Evolutionary conservation across 108 stramenopile genomes (phyloP), one percentile per base, ranked within the genome.

Genomic region (Fragilaria crotonensis): DNA sequence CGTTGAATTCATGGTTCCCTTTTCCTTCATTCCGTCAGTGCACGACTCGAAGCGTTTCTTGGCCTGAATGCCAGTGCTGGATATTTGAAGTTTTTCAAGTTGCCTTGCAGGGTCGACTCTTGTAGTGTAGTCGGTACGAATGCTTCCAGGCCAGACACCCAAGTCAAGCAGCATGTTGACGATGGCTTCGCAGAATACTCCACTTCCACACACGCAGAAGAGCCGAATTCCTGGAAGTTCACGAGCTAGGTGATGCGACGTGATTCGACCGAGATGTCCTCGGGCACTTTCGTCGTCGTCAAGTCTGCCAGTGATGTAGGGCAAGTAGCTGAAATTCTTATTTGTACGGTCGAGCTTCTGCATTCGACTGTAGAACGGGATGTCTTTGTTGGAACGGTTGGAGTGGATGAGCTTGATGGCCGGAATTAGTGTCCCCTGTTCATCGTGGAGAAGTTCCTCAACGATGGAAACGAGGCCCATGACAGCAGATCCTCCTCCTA

Each of bases 81-180:
- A 7, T 18, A 11, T 27, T 28, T 54, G 26, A 30, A 54, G 5
- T 9, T 54, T 17, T 14, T 54, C 9, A 11, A 54, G 30, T 29
- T n/a, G 5, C 27, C 54, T n/a, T 4, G 54, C 54, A 27, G 54
- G 54, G 29, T 54, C 54, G 5, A 54, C 28, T 27, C 54, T 27
- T 29, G 54, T 54, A 11, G 54, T 54, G 30, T 54, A 54, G 29
- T 54, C 54, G 22, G 54, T 54, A 4, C 54, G 54, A 29, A 54
- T 54, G 54, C 54, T 54, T 7, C 54, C 54, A 4, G 54, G 54
- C 54, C 54, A 54, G 7, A 54, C 54, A 14, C 54, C 54, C n/a
- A 54, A n/a, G 11, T 54, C 27, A n/a, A 54, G 25, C 30, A 54
- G 30, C 25, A 25, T 18, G 29, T 54, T 54, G 54, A 54, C 54